Conservation (phyloP, 345 rosid species). For the Nephelium lappaceum region DNA sequence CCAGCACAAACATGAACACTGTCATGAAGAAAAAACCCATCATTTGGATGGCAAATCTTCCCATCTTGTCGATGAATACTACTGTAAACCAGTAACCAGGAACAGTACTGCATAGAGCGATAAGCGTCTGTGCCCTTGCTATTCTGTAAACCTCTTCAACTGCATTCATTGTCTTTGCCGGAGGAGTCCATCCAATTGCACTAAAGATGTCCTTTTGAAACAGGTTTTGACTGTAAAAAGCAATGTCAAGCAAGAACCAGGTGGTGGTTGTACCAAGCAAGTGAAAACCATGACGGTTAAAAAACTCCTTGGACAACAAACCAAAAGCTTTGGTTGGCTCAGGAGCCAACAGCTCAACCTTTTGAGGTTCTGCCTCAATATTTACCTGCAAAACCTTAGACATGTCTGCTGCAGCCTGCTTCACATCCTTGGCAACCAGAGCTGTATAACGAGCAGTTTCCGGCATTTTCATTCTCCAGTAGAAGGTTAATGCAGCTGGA, state of each 20-base stretch:
- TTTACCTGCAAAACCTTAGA: slow-evolving; percentile 80
- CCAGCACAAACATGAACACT: slow-evolving; percentile 80
- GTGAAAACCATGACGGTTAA: slow-evolving; percentile 70
- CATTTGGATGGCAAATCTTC: slow-evolving; percentile 74
- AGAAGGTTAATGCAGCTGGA: slow-evolving; percentile 77
- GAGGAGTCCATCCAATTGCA: slow-evolving; percentile 79
- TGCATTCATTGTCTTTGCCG: slow-evolving; percentile 74
- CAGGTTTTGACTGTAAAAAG: slow-evolving; percentile 78
- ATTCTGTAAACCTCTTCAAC: slow-evolving; percentile 71
- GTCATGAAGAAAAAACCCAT: slow-evolving; percentile 95
- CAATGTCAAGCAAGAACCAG: slow-evolving; percentile 90
- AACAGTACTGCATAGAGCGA: slow-evolving; percentile 78
- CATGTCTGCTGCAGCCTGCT: slow-evolving; percentile 77
- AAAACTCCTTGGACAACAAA: slow-evolving; percentile 63
- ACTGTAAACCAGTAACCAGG: slow-evolving; percentile 93
- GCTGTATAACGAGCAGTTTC: slow-evolving; percentile 91
- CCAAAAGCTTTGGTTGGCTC: slow-evolving; percentile 42
- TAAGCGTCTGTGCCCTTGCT: slow-evolving; percentile 79
- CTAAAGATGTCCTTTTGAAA: slow-evolving; percentile 87
- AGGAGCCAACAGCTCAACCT: slow-evolving; percentile 29
- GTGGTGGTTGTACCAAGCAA: slow-evolving; percentile 78
- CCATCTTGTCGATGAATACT: slow-evolving; percentile 60
- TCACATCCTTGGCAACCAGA: slow-evolving; percentile 71
- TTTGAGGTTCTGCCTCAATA: slow-evolving; percentile 53
- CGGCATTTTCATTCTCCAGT: slow-evolving; percentile 85